Percentiles rank a stretch among this genome's conserved stretches.
These are phyloP conservation scores for Tetrahymena thermophila DNA, from an alignment of 73 alveolate genomes.

Conservation along the genomic window DNA sequence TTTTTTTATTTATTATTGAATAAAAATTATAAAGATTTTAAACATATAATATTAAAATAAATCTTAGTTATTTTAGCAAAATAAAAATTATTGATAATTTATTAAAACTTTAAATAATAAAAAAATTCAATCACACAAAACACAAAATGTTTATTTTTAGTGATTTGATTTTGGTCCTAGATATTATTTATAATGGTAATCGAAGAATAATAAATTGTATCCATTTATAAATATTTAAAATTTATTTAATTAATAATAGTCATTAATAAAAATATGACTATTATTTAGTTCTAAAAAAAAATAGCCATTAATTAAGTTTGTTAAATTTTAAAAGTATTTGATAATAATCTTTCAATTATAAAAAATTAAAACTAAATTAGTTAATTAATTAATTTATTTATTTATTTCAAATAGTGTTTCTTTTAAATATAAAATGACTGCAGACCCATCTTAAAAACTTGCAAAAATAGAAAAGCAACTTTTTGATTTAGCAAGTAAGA, in stretches of 20 bases:
- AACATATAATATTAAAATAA: too few species aligned
- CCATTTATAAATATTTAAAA: not conserved
- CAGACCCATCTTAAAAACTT: not conserved
- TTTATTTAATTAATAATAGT: too few species aligned
- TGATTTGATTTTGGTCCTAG: not conserved
- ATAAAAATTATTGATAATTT: too few species aligned
- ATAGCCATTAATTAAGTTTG: not conserved
- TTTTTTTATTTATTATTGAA: too few species aligned
- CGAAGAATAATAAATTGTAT: not conserved
- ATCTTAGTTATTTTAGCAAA: not conserved
- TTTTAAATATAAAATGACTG: not conserved
- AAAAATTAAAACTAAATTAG: too few species aligned
- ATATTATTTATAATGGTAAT: too few species aligned
- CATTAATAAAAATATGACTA: not conserved
- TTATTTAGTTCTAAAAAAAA: not conserved
- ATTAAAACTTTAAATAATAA: too few species aligned
- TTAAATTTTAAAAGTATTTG: not conserved
- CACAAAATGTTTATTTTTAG: not conserved
- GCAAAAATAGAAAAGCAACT: not conserved
- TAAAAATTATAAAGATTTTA: too few species aligned
- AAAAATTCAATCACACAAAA: too few species aligned
- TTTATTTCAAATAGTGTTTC: not conserved
- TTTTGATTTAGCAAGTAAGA: not conserved
- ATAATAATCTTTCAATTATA: not conserved
- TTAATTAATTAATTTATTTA: too few species aligned